phyloP scores from a whole-genome alignment of 441 rosid genomes.

The Adansonia grandidieri region DNA sequence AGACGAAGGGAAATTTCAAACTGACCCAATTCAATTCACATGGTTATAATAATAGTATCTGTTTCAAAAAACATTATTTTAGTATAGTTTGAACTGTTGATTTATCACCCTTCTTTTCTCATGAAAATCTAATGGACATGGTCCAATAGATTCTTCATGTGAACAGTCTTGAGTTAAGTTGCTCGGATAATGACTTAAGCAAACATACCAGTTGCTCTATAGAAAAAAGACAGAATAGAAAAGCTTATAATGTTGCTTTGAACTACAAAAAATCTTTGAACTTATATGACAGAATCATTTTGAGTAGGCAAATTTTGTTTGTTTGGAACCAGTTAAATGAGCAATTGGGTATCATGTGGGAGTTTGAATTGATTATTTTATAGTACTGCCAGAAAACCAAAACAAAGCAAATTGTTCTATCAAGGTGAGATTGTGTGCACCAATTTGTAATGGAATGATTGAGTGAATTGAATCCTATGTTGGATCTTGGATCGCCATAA shows the following conservation, averaged over 20 bases:
- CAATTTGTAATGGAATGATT: slow-evolving; percentile 31
- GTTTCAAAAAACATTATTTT: neutral
- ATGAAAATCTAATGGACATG: slow-evolving; percentile 40
- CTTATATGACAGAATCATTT: slow-evolving; percentile 22
- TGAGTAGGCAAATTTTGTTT: neutral
- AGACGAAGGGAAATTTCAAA: slow-evolving; percentile 43
- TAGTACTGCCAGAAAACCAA: neutral
- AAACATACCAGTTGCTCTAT: slow-evolving; percentile 23
- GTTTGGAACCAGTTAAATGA: slow-evolving; percentile 14
- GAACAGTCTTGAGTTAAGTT: slow-evolving; percentile 22
- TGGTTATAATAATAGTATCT: slow-evolving; percentile 29
- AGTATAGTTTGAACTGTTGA: slow-evolving; percentile 26
- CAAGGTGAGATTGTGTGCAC: neutral
- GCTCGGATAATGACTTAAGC: slow-evolving; percentile 39
- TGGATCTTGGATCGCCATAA: slow-evolving; percentile 43
- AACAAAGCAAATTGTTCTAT: neutral
- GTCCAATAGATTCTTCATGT: slow-evolving; percentile 59
- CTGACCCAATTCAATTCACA: slow-evolving; percentile 47
- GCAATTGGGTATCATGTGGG: neutral
- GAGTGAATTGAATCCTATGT: slow-evolving; percentile 36
- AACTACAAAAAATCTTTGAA: slow-evolving; percentile 13
- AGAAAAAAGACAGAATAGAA: neutral
- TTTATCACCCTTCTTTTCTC: slow-evolving; percentile 36
- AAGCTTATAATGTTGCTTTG: slow-evolving; percentile 25
- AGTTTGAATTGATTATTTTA: slow-evolving; percentile 1